Evolutionary conservation across 176 grass and related monocot genomes (phyloP).

Genomic region (Avena sativa): DNA sequence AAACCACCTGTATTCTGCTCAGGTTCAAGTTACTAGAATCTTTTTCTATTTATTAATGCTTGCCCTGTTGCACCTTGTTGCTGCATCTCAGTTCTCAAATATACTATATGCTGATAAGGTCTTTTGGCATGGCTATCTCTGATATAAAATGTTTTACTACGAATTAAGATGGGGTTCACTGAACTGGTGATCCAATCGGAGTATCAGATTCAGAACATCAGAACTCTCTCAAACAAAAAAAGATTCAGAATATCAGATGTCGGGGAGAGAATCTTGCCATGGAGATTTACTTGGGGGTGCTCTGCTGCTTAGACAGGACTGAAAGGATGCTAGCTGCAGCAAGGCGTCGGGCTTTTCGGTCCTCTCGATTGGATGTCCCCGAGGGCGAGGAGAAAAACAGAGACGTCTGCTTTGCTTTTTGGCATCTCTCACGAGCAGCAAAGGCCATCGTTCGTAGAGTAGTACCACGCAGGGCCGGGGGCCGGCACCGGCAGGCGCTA

Average conservation of each 20-base stretch:
- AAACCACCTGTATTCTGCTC: no score
- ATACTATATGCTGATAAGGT: no score
- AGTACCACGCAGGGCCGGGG: neutral
- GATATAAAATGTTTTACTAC: no score
- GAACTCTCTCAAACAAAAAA: neutral
- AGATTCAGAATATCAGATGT: neutral
- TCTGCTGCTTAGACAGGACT: conserved; percentile 28
- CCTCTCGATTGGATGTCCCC: conserved; percentile 1
- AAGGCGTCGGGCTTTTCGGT: neutral
- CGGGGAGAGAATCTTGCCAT: conserved; percentile 39
- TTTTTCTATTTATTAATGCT: no score
- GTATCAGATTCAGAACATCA: neutral
- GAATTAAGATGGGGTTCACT: neutral
- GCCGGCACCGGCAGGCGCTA: neutral
- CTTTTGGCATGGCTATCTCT: no score
- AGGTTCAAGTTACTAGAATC: no score
- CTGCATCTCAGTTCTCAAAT: no score
- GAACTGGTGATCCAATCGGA: neutral
- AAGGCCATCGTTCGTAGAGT: neutral
- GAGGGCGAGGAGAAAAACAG: neutral
- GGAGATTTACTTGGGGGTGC: neutral
- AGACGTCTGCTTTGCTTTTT: conserved; percentile 24
- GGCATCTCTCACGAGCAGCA: conserved; percentile 43
- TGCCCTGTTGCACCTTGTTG: no score
- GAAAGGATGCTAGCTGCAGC: conserved; percentile 20